Evolutionary conservation across 2,329 filamentous ascomycete species (phyloP).

Genomic region (Hymenoscyphus scutula): DNA sequence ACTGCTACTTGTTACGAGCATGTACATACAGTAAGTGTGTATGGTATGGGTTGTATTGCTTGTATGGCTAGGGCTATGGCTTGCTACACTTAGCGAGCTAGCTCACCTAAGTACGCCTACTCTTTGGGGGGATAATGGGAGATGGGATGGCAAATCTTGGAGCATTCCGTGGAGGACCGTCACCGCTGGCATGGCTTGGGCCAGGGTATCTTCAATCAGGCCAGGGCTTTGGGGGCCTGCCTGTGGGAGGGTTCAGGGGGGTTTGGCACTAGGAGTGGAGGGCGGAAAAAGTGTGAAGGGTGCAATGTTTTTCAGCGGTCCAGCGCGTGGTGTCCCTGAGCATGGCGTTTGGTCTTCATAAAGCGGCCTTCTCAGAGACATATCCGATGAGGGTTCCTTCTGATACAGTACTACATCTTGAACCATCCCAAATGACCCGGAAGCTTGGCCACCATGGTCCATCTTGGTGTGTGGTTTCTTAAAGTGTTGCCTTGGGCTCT

Average conservation of each 20-base stretch:
- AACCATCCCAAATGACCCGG: conserved; percentile 3
- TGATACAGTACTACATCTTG: no score
- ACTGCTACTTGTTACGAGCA: neutral
- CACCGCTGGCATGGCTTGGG: conserved; percentile 14
- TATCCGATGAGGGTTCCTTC: neutral
- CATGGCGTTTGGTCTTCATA: neutral
- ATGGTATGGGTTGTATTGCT: no score
- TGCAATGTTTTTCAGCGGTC: conserved; percentile 6
- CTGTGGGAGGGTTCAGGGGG: neutral
- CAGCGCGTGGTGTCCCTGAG: conserved; percentile 3
- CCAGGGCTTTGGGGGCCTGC: conserved; percentile 9
- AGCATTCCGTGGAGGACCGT: conserved; percentile 9
- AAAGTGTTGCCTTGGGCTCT: conserved; percentile 1
- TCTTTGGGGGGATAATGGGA: neutral
- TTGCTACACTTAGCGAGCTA: no score
- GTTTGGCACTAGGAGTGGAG: neutral
- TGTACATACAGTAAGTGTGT: neutral
- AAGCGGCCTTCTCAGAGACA: neutral
- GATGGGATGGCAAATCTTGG: conserved; percentile 13
- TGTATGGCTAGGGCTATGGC: neutral
- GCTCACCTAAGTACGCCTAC: no score
- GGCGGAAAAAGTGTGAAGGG: neutral
- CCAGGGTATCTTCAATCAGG: conserved; percentile 3
- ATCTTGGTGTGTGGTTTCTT: neutral
- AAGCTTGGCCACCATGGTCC: neutral